Percentiles rank a stretch among this genome's conserved stretches.
phyloP scores from a whole-genome alignment of 768 basidiomycete genomes.

The Boletus bicolor region DNA sequence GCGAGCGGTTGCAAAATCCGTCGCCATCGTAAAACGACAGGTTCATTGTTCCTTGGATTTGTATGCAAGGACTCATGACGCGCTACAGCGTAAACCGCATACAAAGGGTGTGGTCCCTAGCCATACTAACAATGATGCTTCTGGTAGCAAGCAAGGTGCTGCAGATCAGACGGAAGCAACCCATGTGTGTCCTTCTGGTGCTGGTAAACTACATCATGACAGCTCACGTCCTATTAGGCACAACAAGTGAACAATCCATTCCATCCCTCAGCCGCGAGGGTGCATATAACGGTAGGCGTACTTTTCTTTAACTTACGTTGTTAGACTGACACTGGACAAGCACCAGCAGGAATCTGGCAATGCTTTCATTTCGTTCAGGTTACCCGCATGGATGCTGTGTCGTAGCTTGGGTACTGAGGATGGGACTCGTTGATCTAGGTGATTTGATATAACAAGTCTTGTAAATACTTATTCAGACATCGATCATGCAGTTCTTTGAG shows the following conservation, averaged over 20 bases:
- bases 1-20: not conserved
- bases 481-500: too few species aligned
- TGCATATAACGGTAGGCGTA: not conserved
- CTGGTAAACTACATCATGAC: too few species aligned
- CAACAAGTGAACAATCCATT: not conserved
- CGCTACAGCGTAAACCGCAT: not conserved
- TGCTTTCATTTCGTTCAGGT: not conserved
- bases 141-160: too few species aligned
- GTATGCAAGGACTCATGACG: not conserved
- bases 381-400: not conserved
- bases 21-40: not conserved
- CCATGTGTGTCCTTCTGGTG: not conserved
- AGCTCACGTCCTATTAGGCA: not conserved
- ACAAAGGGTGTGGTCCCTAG: too few species aligned
- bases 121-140: not conserved
- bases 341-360: not conserved
- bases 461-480: not conserved
- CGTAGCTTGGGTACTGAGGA: not conserved
- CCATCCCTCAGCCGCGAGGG: not conserved
- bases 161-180: too few species aligned
- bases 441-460: not conserved
- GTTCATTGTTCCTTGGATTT: not conserved
- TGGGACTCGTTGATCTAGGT: not conserved
- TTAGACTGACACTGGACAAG: not conserved
- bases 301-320: too few species aligned